A percentile compares a stretch with the other conserved stretches of the same genome.
Evolutionary conservation across 148 eudicot genomes (phyloP).

Genomic region (Spergularia marina): DNA sequence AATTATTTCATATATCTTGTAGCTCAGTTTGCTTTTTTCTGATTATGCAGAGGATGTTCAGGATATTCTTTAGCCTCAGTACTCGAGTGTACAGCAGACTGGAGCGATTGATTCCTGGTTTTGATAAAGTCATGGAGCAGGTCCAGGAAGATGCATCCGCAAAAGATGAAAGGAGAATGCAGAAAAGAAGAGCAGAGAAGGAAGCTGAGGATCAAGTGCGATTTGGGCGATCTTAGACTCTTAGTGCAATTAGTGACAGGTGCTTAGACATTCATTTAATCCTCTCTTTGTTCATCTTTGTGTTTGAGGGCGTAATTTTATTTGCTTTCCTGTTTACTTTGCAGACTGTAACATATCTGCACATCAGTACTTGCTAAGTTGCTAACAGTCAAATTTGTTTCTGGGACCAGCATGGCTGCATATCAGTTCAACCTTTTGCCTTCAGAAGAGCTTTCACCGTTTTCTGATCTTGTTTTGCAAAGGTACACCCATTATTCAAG

Average conservation of each 20-base stretch:
- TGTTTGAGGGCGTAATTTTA: background rate
- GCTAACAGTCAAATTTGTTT: background rate
- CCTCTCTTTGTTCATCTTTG: background rate
- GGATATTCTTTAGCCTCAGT: conserved; percentile 33
- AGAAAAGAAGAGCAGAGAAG: conserved; percentile 32
- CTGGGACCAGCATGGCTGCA: too few species aligned
- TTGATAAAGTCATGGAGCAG: conserved; percentile 35
- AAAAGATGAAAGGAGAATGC: conserved; percentile 27
- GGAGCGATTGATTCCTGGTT: conserved; percentile 47
- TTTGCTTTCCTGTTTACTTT: background rate
- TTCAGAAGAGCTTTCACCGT: background rate
- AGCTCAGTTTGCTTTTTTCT: conserved; percentile 12
- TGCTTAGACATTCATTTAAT: conserved; percentile 3
- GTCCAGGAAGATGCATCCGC: conserved; percentile 32
- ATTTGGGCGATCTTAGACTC: conserved; percentile 1
- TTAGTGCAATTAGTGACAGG: conserved; percentile 9
- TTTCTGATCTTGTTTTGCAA: background rate
- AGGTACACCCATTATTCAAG: background rate
- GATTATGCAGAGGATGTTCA: conserved; percentile 36
- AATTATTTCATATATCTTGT: background rate
- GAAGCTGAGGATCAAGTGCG: conserved; percentile 25
- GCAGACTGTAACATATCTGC: conserved; percentile 4
- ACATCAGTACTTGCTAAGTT: background rate
- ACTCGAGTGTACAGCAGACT: conserved; percentile 29
- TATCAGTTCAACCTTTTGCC: background rate